Evolutionary conservation across 768 basidiomycete species (phyloP), one percentile per base, ranked within the genome.

Genomic region (Leccinum incarnatum): DNA sequence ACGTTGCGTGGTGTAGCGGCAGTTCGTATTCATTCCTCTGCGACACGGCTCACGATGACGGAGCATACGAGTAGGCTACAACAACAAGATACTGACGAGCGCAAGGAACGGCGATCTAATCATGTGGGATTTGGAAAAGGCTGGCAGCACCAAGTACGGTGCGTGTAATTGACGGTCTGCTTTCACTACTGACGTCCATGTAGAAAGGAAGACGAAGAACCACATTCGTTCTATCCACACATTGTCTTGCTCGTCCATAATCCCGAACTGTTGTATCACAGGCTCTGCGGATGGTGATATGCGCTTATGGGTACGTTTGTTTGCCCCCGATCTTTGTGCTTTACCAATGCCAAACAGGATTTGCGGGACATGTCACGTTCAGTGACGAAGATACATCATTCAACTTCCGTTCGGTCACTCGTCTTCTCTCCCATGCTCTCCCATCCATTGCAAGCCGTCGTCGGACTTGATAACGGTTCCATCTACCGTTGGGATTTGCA

Each of bases 101-200:
- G 88, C 88, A 2, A 77, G 87, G 15, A 92, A 91, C 62, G 91
- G 91, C 1, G 91, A 92, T 54, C 80, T 93, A 37, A 88, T 91
- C 30, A 82, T 91, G 78, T 93, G 91, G 91, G 89, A 92, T 68
- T 63, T 91, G 29, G 83, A 86, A 64, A 88, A 85, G 69, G 72
- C 79, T 21, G 86, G 88, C 3, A 67, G 76, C 2, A 81, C 82
- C 45, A 92, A 91, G 74, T 89, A 83, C 64, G 89, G 90, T 92
- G 65, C 52, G 81, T 69, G 53, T 63, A 51, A 5, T 29, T 51
- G 40, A 15, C 15, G 11, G 19, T 54, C 59, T 57, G 10, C 46
- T 52, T 62, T 53, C 58, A 45, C 42, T 51, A 54, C 63, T 65
- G 21, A 68, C 34, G n/a, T 48, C 19, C n/a, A 30, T n/a, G 6